These are phyloP conservation scores for Aleurites moluccanus DNA, from an alignment of 441 rosid genomes.

Conservation along the genomic window DNA sequence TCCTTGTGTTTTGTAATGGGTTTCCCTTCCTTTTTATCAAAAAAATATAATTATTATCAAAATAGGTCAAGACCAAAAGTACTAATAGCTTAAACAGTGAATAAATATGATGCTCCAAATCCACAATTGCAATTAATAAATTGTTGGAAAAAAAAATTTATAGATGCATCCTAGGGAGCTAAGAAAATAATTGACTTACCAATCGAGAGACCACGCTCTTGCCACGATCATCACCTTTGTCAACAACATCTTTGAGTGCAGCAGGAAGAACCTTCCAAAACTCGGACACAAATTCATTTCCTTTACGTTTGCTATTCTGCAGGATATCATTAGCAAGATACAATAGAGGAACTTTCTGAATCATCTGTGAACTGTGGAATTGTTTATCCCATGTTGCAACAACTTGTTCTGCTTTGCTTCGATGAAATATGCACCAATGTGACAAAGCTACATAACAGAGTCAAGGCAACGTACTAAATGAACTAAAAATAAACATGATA, in stretches of 20 bases:
- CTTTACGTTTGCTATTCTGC: conserved; percentile 93
- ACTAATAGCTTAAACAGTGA: neutral
- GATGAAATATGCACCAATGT: conserved; percentile 92
- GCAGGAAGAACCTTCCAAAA: conserved; percentile 93
- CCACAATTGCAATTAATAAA: neutral
- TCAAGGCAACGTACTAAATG: conserved; percentile 32
- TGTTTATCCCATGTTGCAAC: conserved; percentile 94
- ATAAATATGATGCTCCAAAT: neutral
- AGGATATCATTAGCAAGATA: conserved; percentile 93
- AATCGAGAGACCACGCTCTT: conserved; percentile 77
- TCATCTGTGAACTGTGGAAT: conserved; percentile 63
- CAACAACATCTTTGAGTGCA: conserved; percentile 69
- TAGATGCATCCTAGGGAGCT: neutral
- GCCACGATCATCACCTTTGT: conserved; percentile 79
- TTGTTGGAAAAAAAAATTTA: neutral
- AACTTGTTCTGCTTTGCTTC: conserved; percentile 73
- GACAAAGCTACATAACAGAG: conserved; percentile 60
- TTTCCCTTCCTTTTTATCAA: too few relatives aligned
- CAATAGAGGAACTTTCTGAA: conserved; percentile 80
- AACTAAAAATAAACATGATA: neutral
- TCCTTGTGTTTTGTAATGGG: too few relatives aligned
- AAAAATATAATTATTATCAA: neutral
- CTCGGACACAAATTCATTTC: conserved; percentile 83
- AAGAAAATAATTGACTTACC: conserved; percentile 36
- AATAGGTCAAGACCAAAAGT: neutral